A percentile compares a stretch with the other conserved stretches of the same genome.
These are phyloP conservation scores for Mycena rebaudengoi DNA, from an alignment of 768 basidiomycete genomes.

Conservation along the genomic window DNA sequence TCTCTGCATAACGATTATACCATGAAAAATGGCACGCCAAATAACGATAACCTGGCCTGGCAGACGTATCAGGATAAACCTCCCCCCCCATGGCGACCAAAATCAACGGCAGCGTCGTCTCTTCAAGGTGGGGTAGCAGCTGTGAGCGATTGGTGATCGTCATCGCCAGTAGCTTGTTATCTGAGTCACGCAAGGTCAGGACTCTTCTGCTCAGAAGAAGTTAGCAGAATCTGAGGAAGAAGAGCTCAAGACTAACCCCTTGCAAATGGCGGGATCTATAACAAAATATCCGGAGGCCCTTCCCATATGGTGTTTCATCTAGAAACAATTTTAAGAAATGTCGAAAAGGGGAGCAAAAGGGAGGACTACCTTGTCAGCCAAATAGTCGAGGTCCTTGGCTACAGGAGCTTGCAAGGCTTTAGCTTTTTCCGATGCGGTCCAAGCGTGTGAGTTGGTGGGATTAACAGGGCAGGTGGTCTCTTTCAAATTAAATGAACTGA, in stretches of 20 bases:
- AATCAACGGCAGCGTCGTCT: not conserved
- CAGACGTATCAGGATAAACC: not conserved
- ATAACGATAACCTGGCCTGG: not conserved
- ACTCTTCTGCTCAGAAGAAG: not conserved
- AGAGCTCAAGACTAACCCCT: not conserved
- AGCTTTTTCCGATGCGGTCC: not conserved
- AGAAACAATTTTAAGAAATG: not conserved
- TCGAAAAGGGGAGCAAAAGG: too few relatives aligned
- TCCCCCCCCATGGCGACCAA: not conserved
- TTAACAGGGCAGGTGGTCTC: not conserved
- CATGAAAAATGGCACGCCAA: not conserved
- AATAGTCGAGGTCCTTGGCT: not conserved
- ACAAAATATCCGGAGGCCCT: not conserved
- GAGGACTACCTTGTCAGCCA: not conserved
- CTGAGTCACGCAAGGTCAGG: not conserved
- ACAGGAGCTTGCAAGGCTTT: not conserved
- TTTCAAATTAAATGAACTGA: not conserved
- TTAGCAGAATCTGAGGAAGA: not conserved
- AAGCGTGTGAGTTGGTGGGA: not conserved
- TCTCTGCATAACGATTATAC: not conserved
- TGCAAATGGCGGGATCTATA: not conserved
- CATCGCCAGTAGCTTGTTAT: not conserved
- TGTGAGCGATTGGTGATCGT: not conserved
- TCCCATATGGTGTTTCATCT: not conserved
- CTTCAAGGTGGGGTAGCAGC: not conserved